phyloP scores from a whole-genome alignment of 345 rosid species.

The Citrus sp. region DNA sequence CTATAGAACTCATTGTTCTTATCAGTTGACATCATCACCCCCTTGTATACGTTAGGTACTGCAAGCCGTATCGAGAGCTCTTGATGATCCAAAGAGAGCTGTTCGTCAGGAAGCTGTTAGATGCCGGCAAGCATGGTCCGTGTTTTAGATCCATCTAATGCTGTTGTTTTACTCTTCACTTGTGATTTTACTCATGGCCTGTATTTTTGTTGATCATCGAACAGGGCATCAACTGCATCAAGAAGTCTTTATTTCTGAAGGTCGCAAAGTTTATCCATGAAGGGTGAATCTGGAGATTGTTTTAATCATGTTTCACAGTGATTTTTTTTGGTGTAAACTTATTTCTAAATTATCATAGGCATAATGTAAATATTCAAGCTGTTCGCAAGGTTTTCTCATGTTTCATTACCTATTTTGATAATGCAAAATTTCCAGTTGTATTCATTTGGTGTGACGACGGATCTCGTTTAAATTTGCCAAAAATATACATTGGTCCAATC shows the following conservation, averaged over 20 bases:
- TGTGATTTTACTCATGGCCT: neutral
- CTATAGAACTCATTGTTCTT: neutral
- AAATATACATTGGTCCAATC: no score
- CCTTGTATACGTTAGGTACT: constrained; percentile 41
- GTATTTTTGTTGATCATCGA: constrained; percentile 5
- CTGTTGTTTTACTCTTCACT: no score
- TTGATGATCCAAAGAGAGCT: constrained; percentile 78
- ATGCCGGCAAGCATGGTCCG: constrained; percentile 86
- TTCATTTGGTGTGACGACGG: neutral
- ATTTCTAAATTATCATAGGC: neutral
- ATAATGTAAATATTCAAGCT: neutral
- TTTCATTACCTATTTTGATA: neutral
- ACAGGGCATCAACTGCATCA: constrained; percentile 44
- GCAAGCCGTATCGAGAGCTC: constrained; percentile 52
- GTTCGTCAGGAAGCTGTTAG: constrained; percentile 81
- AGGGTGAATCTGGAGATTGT: neutral
- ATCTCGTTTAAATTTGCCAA: no score
- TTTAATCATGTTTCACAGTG: neutral
- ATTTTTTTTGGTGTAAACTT: neutral
- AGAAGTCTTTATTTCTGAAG: constrained; percentile 31
- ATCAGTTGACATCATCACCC: neutral
- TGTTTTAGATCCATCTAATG: neutral
- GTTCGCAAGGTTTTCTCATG: neutral
- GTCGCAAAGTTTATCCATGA: neutral
- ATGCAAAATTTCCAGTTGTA: neutral